A percentile compares a stretch with the other conserved stretches of the same genome.
These are phyloP conservation scores for Quercus rubra DNA, from an alignment of 306 rosid species.

Conservation along the genomic window DNA sequence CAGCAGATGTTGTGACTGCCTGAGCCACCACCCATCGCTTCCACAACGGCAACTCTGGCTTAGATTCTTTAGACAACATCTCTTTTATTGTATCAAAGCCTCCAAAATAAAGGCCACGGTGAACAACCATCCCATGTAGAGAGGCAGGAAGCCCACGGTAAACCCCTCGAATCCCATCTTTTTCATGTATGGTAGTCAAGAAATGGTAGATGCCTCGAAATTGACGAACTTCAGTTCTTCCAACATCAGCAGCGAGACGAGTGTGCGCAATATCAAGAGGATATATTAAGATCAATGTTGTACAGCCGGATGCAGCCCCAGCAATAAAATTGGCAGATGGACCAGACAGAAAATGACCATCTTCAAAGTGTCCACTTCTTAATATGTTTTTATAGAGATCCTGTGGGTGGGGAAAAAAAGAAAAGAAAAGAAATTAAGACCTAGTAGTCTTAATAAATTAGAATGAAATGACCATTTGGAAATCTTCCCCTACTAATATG, in stretches of 20 bases:
- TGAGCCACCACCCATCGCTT: conserved; percentile 90
- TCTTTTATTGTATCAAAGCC: conserved; percentile 93
- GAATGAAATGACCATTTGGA: conserved; percentile 1
- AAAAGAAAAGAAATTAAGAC: conserved; percentile 11
- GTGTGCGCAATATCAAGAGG: conserved; percentile 96
- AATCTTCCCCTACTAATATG: not conserved
- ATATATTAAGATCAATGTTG: conserved; percentile 74
- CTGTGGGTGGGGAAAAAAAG: conserved; percentile 33
- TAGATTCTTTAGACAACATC: conserved; percentile 44
- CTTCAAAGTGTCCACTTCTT: conserved; percentile 46
- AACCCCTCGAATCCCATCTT: conserved; percentile 70
- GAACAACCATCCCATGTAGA: conserved; percentile 84
- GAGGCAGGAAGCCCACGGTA: conserved; percentile 97
- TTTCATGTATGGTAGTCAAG: conserved; percentile 52
- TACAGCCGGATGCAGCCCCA: conserved; percentile 92
- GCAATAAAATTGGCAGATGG: conserved; percentile 77
- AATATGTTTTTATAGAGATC: conserved; percentile 81
- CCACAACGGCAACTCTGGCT: conserved; percentile 60
- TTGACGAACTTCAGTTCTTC: conserved; percentile 64
- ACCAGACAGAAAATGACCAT: conserved; percentile 53
- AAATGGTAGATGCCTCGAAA: conserved; percentile 91
- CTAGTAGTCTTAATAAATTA: not conserved
- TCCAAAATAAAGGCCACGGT: conserved; percentile 91
- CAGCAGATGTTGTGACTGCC: conserved; percentile 90
- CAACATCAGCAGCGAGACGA: conserved; percentile 94